Percentiles rank a stretch among this genome's conserved stretches.
phyloP scores from a whole-genome alignment of 345 rosid species.

The Eucalyptus regnans region DNA sequence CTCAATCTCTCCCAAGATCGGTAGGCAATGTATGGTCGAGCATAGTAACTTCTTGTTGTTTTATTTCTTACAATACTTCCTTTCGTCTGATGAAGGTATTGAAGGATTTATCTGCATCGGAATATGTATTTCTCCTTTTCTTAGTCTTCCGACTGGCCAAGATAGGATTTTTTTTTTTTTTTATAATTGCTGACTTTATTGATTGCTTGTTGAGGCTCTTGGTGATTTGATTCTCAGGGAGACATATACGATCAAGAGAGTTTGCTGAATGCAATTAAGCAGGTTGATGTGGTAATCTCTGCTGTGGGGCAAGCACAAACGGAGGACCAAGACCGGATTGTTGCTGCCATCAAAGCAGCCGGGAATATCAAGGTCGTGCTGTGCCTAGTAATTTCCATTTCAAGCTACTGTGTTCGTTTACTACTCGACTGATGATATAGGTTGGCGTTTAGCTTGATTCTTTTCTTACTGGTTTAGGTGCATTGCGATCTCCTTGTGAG shows the following conservation, averaged over 20 bases:
- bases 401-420: neutral
- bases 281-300: constrained; percentile 1
- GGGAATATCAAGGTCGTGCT: neutral
- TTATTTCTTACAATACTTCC: neutral
- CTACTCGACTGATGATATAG: neutral
- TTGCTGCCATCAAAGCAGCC: neutral
- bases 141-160: neutral
- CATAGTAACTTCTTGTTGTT: neutral
- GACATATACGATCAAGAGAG: neutral
- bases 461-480: neutral
- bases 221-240: neutral
- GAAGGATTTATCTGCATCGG: neutral
- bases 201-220: neutral
- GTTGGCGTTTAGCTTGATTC: neutral
- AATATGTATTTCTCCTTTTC: neutral
- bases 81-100: neutral
- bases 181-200: neutral
- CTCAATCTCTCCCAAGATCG: neutral
- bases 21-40: neutral
- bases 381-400: neutral
- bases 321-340: neutral
- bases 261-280: neutral
- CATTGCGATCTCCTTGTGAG: neutral
- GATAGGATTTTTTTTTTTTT: neutral
- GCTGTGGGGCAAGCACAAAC: neutral